phyloP scores from a whole-genome alignment of 106 monocot genomes.

The Posidonia australis region DNA sequence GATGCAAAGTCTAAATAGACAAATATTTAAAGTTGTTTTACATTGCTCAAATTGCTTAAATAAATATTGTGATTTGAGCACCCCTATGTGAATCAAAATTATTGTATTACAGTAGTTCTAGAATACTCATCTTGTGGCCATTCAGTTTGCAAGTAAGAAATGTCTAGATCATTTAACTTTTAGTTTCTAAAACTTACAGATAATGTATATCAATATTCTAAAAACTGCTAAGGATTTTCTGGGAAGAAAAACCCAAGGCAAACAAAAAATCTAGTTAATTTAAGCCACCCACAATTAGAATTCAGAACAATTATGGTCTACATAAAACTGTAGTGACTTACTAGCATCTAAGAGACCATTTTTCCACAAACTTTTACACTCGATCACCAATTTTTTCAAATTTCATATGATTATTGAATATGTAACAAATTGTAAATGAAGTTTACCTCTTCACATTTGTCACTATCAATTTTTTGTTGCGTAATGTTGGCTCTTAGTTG shows the following conservation, averaged over 20 bases:
- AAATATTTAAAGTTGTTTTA: conserved; percentile 20
- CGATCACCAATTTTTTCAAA: background rate
- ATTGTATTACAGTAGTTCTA: background rate
- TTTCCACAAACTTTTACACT: background rate
- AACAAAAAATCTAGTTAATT: no score
- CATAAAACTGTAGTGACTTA: background rate
- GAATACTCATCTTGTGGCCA: background rate
- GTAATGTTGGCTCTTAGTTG: conserved; percentile 19
- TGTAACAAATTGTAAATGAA: background rate
- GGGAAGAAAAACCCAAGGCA: no score
- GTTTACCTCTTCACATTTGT: conserved; percentile 2
- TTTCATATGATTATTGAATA: background rate
- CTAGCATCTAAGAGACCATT: background rate
- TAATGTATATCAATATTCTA: no score
- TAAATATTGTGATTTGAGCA: no score
- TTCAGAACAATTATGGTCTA: background rate
- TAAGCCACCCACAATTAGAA: no score
- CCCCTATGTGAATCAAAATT: background rate
- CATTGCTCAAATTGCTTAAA: background rate
- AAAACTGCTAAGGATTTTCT: no score
- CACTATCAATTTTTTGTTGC: conserved; percentile 3
- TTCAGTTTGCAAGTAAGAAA: background rate
- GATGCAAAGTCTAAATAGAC: conserved; percentile 14
- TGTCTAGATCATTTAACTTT: no score
- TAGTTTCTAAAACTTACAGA: no score